Percentiles rank a stretch among this genome's conserved stretches.
These are phyloP conservation scores for Starmerella roubikii DNA, from an alignment of 805 yeast species.

Conservation along the genomic window DNA sequence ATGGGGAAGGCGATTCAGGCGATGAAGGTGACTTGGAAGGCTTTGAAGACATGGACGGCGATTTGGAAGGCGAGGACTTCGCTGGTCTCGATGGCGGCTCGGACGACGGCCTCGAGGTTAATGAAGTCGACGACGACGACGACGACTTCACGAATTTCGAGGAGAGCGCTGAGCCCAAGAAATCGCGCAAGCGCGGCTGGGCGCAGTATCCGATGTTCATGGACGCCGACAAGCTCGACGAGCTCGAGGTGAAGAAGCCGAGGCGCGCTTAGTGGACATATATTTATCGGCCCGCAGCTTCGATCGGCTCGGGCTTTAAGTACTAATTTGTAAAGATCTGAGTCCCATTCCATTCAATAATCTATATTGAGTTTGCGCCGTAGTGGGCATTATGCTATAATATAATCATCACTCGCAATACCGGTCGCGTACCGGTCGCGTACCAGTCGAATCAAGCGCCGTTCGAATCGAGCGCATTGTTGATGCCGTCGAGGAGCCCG, in stretches of 20 bases:
- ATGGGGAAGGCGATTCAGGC: constrained; percentile 26
- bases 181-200: constrained; percentile 22
- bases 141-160: constrained; percentile 10
- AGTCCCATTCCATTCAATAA: no score
- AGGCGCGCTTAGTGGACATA: no score
- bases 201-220: constrained; percentile 18
- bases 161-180: constrained; percentile 1
- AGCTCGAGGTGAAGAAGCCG: constrained; percentile 5
- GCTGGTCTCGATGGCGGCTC: constrained; percentile 1
- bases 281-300: no score
- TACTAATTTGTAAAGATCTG: no score
- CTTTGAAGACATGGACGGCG: constrained; percentile 42
- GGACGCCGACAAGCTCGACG: constrained; percentile 22
- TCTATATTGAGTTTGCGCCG: no score
- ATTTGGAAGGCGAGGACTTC: constrained; percentile 30
- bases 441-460: no score
- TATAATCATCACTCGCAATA: no score
- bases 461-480: constrained; percentile 26
- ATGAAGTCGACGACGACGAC: neutral
- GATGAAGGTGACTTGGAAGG: constrained; percentile 76
- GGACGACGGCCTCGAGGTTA: neutral
- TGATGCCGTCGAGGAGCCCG: constrained; percentile 70
- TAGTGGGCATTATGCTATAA: no score
- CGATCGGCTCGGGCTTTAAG: no score
- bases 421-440: no score